Base-by-base conservation (phyloP, 2,329 filamentous ascomycete species). In the Tolypocladium ovalisporum region DNA sequence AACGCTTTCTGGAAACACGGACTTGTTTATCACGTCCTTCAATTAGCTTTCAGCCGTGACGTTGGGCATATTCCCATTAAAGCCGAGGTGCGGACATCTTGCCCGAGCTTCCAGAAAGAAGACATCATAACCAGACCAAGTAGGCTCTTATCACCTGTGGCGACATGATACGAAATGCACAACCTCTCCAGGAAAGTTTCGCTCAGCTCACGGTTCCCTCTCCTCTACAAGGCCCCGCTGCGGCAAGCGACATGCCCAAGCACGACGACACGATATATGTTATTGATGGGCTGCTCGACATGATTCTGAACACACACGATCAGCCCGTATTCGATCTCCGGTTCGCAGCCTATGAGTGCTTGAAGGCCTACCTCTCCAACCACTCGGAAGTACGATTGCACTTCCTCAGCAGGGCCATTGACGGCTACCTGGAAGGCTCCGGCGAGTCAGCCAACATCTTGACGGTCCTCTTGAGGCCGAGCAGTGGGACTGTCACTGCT, bases 391-490 rank as follows among this genome's bases (percentile, higher is more conserved):
- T 97, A 59, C 86, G 88, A 52, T 78, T 86, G 55, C 92, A 97
- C 72, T 97, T 97, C 66, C 77, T 97, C 24, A 81, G 86, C 56
- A 82, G 93, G 65, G 94, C 94, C 2, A 96, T 99, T 62, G 89
- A 93, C 59, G 92, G 93, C 0, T 90, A 97, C 70, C 76, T 80
- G 54, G 85, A 85, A 44, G 89, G 87, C 1, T 80, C 84, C 51
- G 87, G 96, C 66, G 89, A 94, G 66, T 88, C 89, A 5, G 88
- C 91, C 15, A 99, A 99, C 70, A 88, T 96, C 15, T 73, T 99
- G 59, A 91, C 88, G 13, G 90, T 91, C 5, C 75, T 99, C 27
- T 78, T 97, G 44, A 82, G 84, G 34, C 83, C 88, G 3, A 77
- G 83, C 2, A 78, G 83, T 49, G 79, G 79, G 22, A 77, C 83